A percentile compares a stretch with the other conserved stretches of the same genome.
phyloP scores from a whole-genome alignment of 2,329 filamentous ascomycete genomes.

The Fusarium guadeloupense region DNA sequence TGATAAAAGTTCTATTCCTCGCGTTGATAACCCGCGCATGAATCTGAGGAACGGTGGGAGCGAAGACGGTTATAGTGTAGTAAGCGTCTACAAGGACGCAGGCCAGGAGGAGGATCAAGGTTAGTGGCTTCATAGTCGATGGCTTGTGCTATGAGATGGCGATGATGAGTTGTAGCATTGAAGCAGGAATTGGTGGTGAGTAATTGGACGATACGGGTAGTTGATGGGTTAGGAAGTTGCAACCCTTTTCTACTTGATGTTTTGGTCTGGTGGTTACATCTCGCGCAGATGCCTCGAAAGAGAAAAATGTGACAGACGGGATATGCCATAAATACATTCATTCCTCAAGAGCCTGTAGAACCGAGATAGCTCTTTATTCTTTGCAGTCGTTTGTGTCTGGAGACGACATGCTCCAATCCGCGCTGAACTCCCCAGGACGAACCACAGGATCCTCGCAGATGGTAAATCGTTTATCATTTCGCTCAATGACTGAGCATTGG shows the following conservation, averaged over 20 bases:
- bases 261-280: constrained; percentile 1
- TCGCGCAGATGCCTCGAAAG: constrained; percentile 4
- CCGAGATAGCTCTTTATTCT: too few species aligned
- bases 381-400: too few species aligned
- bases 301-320: background rate
- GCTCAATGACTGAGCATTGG: too few species aligned
- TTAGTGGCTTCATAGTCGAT: constrained; percentile 24
- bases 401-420: too few species aligned
- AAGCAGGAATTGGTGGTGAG: too few species aligned
- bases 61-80: constrained; percentile 42
- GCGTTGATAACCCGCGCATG: constrained; percentile 44
- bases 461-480: background rate
- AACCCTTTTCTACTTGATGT: constrained; percentile 18
- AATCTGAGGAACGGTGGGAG: constrained; percentile 33
- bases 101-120: background rate
- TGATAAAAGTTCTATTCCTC: constrained; percentile 39
- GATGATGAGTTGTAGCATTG: background rate
- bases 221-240: constrained; percentile 1
- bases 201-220: background rate
- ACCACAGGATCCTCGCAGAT: background rate
- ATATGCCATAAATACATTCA: background rate
- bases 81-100: constrained; percentile 20
- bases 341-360: too few species aligned
- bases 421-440: too few species aligned
- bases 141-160: background rate